Evolutionary conservation across 495 filamentous ascomycete species (phyloP), one percentile per base, ranked within the genome.

Genomic region (Extremus antarcticus): DNA sequence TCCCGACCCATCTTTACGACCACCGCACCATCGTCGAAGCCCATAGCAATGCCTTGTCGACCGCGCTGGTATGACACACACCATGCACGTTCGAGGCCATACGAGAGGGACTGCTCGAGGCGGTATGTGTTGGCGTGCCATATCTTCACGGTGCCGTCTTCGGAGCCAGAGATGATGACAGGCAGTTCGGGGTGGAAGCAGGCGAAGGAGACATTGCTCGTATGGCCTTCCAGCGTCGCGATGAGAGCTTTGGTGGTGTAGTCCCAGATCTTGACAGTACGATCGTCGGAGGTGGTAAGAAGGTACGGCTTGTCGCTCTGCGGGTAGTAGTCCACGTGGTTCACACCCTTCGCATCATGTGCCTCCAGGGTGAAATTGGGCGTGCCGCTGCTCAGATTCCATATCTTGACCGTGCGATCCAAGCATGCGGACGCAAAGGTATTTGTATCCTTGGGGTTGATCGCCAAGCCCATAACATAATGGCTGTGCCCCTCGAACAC

Each of bases 391-490:
- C 92, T 92, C 62, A 98, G 76, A 65, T 84, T 94, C 92, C 92
- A 98, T 66, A 98, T 95, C 78, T 98, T 98, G 56, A 98, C 90
- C 2, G 90, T 94, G 56, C 92, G 80, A 68, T 98, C 92, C 65
- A 99, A 73, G 78, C 92, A 99, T 10, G 92, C 94, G 2, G 88
- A 94, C 25, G 92, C 92, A 67, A 98, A 98, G 17, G 92, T 90
- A 67, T 99, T 99, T 20, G 94, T 96, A 62, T 97, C 92, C 70
- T 97, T 99, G 16, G 92, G 92, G 70, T 99, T 97, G 68, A 99
- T 95, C n/a, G 94, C 83, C 58, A 99, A 78, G n/a, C 90, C 89
- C 94, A 98, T 98, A 40, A 97, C 92, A 76, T 90, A 95, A 72
- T 95, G 90, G 63, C 83, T 86, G 65, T 99, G 94, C n/a, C 92